A percentile compares a stretch with the other conserved stretches of the same genome.
These are phyloP conservation scores for Ustilago sp. DNA, from an alignment of 1,284 basidiomycete species.

Conservation along the genomic window DNA sequence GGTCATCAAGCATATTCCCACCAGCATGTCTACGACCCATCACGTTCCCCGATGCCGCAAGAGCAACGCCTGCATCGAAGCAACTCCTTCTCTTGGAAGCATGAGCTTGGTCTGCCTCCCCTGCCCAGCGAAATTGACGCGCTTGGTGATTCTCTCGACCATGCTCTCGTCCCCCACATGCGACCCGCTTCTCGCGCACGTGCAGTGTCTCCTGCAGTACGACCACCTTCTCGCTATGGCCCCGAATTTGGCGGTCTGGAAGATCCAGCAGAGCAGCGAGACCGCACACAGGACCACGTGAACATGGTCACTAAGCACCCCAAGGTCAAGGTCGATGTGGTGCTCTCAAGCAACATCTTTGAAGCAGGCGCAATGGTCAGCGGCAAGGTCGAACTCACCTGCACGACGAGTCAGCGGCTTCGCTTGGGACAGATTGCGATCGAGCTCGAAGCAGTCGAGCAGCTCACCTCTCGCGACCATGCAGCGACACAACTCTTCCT, in stretches of 20 bases:
- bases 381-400: conserved; percentile 63
- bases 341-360: conserved; percentile 54
- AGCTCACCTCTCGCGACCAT: conserved; percentile 63
- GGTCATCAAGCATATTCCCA: conserved; percentile 21
- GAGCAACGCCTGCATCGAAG: conserved; percentile 14
- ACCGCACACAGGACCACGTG: conserved; percentile 51
- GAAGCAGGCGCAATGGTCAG: conserved; percentile 57
- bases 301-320: conserved; percentile 64
- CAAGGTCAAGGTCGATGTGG: conserved; percentile 59
- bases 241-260: conserved; percentile 42
- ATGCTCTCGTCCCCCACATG: conserved; percentile 24
- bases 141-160: conserved; percentile 36
- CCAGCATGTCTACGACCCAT: conserved; percentile 26
- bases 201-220: conserved; percentile 27
- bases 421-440: conserved; percentile 63
- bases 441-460: conserved; percentile 60
- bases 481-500: conserved; percentile 63
- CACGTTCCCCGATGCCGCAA: conserved; percentile 24
- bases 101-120: conserved; percentile 55
- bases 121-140: conserved; percentile 51
- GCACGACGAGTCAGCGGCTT: conserved; percentile 58
- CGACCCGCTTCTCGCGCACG: conserved; percentile 30
- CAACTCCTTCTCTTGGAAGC: conserved; percentile 55
- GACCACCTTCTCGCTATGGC: conserved; percentile 39
- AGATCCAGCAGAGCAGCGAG: conserved; percentile 32